Percentiles rank a stretch among this genome's conserved stretches.
These are phyloP conservation scores for Synura sp. DNA, from an alignment of 352 stramenopile species.

Conservation along the genomic window DNA sequence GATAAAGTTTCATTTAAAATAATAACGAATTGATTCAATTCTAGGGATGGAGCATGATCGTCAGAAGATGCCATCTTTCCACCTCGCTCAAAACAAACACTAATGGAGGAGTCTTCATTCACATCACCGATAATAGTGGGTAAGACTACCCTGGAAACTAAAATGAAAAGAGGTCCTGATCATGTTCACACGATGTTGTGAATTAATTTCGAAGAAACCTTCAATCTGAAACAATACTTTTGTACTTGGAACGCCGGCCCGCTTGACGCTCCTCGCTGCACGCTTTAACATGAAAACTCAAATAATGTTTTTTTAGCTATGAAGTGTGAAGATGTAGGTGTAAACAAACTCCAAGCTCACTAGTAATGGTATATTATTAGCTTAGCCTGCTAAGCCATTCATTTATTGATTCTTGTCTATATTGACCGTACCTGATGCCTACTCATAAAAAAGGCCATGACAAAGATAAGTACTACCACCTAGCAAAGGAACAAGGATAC, in stretches of 20 bases:
- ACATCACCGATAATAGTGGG: background rate
- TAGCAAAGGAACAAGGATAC: conserved; percentile 97
- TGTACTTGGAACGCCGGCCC: background rate
- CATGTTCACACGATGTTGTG: background rate
- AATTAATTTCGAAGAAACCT: background rate
- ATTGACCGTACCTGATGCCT: too few relatives aligned
- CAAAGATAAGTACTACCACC: conserved; percentile 99
- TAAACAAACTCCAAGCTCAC: too few relatives aligned
- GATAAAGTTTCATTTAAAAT: too few relatives aligned
- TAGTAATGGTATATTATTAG: too few relatives aligned
- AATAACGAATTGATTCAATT: too few relatives aligned
- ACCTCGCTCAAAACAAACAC: background rate
- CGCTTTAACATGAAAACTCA: background rate
- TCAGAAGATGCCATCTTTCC: background rate
- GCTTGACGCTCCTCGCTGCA: background rate
- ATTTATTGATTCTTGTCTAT: too few relatives aligned
- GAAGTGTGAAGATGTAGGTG: too few relatives aligned
- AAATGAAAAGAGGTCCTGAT: background rate
- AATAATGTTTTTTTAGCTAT: too few relatives aligned
- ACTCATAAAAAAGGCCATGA: conserved; percentile 89
- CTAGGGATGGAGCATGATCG: too few relatives aligned
- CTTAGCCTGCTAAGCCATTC: too few relatives aligned
- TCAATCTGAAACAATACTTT: background rate
- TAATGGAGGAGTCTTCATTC: background rate
- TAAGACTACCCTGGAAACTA: background rate